Evolutionary conservation across 345 rosid species (phyloP), one percentile per base, ranked within the genome.

Genomic region (Leavenworthia alabamica): DNA sequence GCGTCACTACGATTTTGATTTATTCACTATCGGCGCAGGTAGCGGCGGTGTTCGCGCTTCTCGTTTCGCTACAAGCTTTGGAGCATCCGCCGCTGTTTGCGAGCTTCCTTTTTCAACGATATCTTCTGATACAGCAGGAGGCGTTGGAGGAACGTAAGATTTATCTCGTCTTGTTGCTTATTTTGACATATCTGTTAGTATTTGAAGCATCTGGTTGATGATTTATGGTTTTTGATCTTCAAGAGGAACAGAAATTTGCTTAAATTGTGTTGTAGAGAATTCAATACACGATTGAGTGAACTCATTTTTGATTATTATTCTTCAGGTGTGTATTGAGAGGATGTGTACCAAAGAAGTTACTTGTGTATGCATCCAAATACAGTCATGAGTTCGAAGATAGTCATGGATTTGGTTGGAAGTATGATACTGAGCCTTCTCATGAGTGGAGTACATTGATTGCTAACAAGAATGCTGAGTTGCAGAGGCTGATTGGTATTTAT

Each of bases 1-100:
- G 4, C 82, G 77, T 47, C 78, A 64, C 53, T 92, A 82, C 70
- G 96, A 92, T 69, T 92, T 83, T 62, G 98, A 89, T 77, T 93
- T 92, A 64, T 92, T 92, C 78, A 92, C 98, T 26, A 79, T 92
- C 43, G 98, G 96, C 53, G 98, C 96, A 4, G 98, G 96, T 2
- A 88, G 96, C 56, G 98, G 96, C 29, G 96, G 96, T 10, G 96
- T 92, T 70, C 95, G 98, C 6, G 98, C 95, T 35, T 86, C 96
- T 31, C 96, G 96, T 32, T 89, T 89, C 53, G 89, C 95, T 4
- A 72, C 98, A 55, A 82, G 79, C 81, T 83, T 79, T 47, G 98
- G 96, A 11, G 95, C 95, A 22, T 72, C 89, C 32, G 98, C 85
- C 44, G 98, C 98, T 56, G 81, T 92, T 33, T 92, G 98, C 51